Base-by-base conservation (phyloP, 2,329 filamentous ascomycete genomes). In the Gliomastix tumulicola region DNA sequence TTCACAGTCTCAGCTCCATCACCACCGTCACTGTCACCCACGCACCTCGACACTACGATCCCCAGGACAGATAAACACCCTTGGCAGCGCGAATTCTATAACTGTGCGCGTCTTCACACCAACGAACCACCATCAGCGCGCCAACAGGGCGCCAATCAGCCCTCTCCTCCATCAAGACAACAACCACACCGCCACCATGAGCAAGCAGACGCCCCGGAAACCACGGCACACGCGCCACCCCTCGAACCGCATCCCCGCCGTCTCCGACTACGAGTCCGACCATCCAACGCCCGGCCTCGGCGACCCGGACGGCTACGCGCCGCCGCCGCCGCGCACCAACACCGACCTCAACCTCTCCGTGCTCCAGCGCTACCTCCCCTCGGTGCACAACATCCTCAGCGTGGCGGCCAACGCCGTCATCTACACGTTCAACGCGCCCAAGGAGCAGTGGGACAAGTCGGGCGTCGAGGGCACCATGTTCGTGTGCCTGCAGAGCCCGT, bases 391-490 rank as follows among this genome's bases (percentile, higher is more conserved):
- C 36, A 88, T 96, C 53, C 69, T 88, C 44, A 82, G 84, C 44
- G 83, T 92, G 47, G 88, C 88, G 6, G 82, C 85, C 21, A 94
- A 90, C 51, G 84, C 85, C 19, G 86, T 92, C 23, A 74, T 96
- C 46, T 97, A 96, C 68, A 76, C 74, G 33, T 92, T 94, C 64
- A 76, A 72, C 43, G 69, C 76, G 32, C 61, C 69, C 5, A 71
- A 77, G 4, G 66, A 74, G 36, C 63, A 69, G 41, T 97, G 92
- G 92, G 84, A 92, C 55, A 94, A 94, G 66, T 76, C 76, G 32
- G 84, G 82, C 38, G 74, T 89, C 10, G 89, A 95, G 60, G 92
- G 92, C 27, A 85, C 87, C 11, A 68, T 97, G 45, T 98, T 97
- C 57, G 76, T 97, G 36, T 94, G 86, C 66, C 74, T 84, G 44